These are phyloP conservation scores for Babesia microti DNA, from an alignment of 169 alveolate genomes.

Conservation along the genomic window DNA sequence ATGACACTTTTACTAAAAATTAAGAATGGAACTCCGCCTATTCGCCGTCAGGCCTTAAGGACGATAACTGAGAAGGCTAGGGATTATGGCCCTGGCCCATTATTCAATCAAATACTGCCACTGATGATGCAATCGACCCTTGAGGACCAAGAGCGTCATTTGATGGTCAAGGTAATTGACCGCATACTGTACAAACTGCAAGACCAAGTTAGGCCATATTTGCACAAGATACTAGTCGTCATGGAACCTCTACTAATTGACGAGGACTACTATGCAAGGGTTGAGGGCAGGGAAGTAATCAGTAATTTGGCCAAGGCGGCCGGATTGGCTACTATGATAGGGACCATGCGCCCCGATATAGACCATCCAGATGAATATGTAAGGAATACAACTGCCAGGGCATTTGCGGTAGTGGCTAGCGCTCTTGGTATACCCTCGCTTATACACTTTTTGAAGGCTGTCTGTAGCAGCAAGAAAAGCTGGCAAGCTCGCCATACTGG, in stretches of 20 bases:
- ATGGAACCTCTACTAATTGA: conserved; percentile 97
- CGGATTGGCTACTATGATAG: conserved; percentile 98
- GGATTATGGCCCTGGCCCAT: conserved; percentile 94
- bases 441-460: conserved; percentile 95
- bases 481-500: conserved; percentile 99
- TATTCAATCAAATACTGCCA: conserved; percentile 94
- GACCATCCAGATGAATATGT: conserved; percentile 99
- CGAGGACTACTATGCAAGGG: conserved; percentile 98
- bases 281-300: conserved; percentile 96
- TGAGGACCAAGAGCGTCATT: conserved; percentile 96
- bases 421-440: conserved; percentile 96
- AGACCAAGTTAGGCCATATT: conserved; percentile 94
- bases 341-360: conserved; percentile 99
- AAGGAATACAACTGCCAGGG: conserved; percentile 93
- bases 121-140: conserved; percentile 92
- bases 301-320: conserved; percentile 92
- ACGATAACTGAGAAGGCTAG: conserved; percentile 90
- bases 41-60: conserved; percentile 89
- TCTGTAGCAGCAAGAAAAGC: conserved; percentile 88
- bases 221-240: conserved; percentile 94
- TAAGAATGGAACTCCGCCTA: conserved; percentile 97
- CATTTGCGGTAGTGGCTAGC: conserved; percentile 98
- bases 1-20: conserved; percentile 87
- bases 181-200: conserved; percentile 91
- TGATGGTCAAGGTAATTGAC: conserved; percentile 95